Evolutionary conservation across 192 early-diverging fungal genomes (phyloP), one percentile per base, ranked within the genome.

Genomic region (Backusella liffmaniae): DNA sequence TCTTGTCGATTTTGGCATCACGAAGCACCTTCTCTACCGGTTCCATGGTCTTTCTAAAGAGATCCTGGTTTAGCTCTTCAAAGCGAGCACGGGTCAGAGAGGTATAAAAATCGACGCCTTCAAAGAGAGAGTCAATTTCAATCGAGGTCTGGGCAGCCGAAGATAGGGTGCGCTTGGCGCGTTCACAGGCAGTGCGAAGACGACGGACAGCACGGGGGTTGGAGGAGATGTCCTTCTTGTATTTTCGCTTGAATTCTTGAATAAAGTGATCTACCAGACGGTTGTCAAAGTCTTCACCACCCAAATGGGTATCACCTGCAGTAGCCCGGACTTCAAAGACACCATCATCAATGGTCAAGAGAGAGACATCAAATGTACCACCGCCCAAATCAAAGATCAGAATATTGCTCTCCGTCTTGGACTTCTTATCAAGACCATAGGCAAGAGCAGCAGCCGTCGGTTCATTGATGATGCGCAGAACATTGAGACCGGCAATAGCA

Each of bases 281-380:
- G 94, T 98, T 97, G 89, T 98, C 97, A 88, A 98, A 98, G 90
- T 98, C 96, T 88, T 97, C 95, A 83, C 97, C 97, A 86, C 97
- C 96, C 87, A 98, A 91, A 86, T 98, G 95, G 76, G 97, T 98
- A 87, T 98, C 96, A 91, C 96, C 97, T 79, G 95, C 94, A 71
- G 96, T 98, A 84, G 97, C 94, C 91, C 95, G 94, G 87, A 98
- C 96, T 85, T 97, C 96, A 80, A 98, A 97, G 85, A 97, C 94
- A 81, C 97, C 97, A 79, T 96, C 95, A 83, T 96, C 97, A 67
- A 98, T 97, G 85, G 94, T 93, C 68, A 97, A 86, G 77, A 98
- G 94, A 73, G 97, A 97, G 74, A 97, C 97, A 91, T 97, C 97
- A 82, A 97, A 97, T 49, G 95, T 97, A 89, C 96, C 95, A 83